Evolutionary conservation across 805 yeast genomes (phyloP), one percentile per base, ranked within the genome.

Genomic region (Blastobotrys attinorum): DNA sequence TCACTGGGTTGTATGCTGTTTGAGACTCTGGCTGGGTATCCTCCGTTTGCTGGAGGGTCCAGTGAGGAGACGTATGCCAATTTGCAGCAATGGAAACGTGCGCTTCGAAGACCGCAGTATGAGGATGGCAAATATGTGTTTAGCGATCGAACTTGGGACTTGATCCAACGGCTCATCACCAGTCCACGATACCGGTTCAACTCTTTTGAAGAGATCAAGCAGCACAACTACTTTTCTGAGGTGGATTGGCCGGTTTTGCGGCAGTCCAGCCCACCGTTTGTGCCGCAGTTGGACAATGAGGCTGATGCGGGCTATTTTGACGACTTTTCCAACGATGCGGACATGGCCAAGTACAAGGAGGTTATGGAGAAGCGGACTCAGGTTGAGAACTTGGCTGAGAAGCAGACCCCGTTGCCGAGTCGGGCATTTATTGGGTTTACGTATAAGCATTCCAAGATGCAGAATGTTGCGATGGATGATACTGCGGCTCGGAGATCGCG

Each of bases 221-320:
- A 74, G 31, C 84, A 83, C 73, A 73, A 83, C 7, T 90, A 92
- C 65, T 92, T 90, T 56, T 67, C 77, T 22, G 97, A 90, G 55
- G 77, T 87, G 22, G 81, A 85, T 57, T 90, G 95, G 81, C 76
- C 72, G 4, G 65, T 65, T 8, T 63, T 92, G 52, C 74, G 96
- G 57, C 66, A 63, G 25, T 73, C 79, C 48, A 73, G 81, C 18
- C 97, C 99, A 3, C 99, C 99, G 29, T 92, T 92, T 63, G 84
- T 92, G 16, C 99, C 99, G 2, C 96, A 94, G 56, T 72, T 92
- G 51, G 97, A 92, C 60, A 85, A 88, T 48, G 99, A 92, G 57
- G 92, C 88, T 50, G 99, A 92, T 66, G 97, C 97, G 0, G 99
- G 99, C 1, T 92, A 92, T 66, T 92, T 92, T 61, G 99, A 92